phyloP scores from a whole-genome alignment of 208 protist genomes.

The Strigomonas culicis region DNA sequence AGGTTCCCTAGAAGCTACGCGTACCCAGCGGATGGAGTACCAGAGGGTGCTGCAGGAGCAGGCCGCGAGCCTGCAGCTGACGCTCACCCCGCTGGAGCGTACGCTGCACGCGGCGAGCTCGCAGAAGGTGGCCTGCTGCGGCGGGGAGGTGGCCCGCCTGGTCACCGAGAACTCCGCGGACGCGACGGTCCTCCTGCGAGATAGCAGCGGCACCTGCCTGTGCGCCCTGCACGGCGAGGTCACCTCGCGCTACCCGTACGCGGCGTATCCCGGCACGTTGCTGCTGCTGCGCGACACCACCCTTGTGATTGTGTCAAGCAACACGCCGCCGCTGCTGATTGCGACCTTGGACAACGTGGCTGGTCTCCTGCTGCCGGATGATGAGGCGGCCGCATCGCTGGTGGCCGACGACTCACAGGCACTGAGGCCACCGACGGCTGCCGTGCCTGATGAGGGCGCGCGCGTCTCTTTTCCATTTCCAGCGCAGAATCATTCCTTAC shows the following conservation, averaged over 20 bases:
- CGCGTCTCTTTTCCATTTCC: too few species aligned
- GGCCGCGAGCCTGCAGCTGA: constrained; percentile 31
- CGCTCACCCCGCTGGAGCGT: constrained; percentile 45
- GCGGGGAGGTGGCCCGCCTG: constrained; percentile 60
- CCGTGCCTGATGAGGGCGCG: background rate
- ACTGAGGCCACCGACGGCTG: background rate
- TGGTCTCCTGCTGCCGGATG: constrained; percentile 65
- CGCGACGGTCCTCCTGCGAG: constrained; percentile 70
- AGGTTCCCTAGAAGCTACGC: background rate
- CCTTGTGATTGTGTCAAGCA: constrained; percentile 35
- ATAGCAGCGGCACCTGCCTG: constrained; percentile 54
- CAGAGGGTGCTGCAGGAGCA: constrained; percentile 50
- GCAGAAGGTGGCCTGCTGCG: constrained; percentile 72
- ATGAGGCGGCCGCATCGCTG: constrained; percentile 14
- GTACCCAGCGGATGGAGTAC: constrained; percentile 43
- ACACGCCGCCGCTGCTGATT: constrained; percentile 73
- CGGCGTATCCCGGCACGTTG: constrained; percentile 55
- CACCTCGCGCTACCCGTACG: constrained; percentile 65
- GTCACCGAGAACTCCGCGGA: constrained; percentile 76
- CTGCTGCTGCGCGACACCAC: constrained; percentile 70
- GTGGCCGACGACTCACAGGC: background rate
- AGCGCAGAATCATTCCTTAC: too few species aligned
- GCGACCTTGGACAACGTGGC: constrained; percentile 71
- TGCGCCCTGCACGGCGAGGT: constrained; percentile 79
- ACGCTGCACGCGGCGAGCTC: constrained; percentile 32